Conservation (phyloP, 1,284 basidiomycete species). For the Chondrostereum purpureum region DNA sequence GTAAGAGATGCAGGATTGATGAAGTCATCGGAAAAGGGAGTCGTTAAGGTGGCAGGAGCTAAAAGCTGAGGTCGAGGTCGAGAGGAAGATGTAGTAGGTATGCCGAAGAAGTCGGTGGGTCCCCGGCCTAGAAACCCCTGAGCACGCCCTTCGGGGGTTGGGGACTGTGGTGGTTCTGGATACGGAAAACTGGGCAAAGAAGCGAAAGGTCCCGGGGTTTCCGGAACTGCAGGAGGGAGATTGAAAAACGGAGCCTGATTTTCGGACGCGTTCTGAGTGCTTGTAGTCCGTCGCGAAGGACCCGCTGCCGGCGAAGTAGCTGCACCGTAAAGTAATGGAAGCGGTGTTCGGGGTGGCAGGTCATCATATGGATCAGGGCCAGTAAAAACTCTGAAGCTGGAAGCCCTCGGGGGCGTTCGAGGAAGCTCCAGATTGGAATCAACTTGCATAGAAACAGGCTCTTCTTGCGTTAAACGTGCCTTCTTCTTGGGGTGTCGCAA, state of each 20-base stretch:
- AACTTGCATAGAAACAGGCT: slow-evolving; percentile 10
- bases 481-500: slow-evolving; percentile 48
- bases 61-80: slow-evolving; percentile 24
- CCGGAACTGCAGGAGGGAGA: slow-evolving; percentile 36
- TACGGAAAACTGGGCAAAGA: slow-evolving; percentile 47
- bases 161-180: slow-evolving; percentile 63
- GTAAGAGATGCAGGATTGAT: slow-evolving; percentile 33
- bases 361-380: slow-evolving; percentile 28
- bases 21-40: slow-evolving; percentile 14
- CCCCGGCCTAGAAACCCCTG: slow-evolving; percentile 22
- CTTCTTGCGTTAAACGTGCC: slow-evolving; percentile 26
- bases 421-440: slow-evolving; percentile 14
- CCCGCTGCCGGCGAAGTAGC: too few species aligned
- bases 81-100: slow-evolving; percentile 33
- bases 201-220: slow-evolving; percentile 41
- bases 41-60: slow-evolving; percentile 16
- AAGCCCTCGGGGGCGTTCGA: slow-evolving; percentile 19
- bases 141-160: slow-evolving; percentile 45
- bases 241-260: slow-evolving; percentile 49
- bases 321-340: slow-evolving; percentile 45
- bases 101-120: slow-evolving; percentile 36
- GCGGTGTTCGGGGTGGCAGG: slow-evolving; percentile 39
- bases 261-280: slow-evolving; percentile 41
- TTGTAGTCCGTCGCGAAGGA: slow-evolving; percentile 27
- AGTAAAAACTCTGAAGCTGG: slow-evolving; percentile 37